Base-by-base conservation (phyloP, 345 rosid genomes). In the Eucalyptus decipiens region DNA sequence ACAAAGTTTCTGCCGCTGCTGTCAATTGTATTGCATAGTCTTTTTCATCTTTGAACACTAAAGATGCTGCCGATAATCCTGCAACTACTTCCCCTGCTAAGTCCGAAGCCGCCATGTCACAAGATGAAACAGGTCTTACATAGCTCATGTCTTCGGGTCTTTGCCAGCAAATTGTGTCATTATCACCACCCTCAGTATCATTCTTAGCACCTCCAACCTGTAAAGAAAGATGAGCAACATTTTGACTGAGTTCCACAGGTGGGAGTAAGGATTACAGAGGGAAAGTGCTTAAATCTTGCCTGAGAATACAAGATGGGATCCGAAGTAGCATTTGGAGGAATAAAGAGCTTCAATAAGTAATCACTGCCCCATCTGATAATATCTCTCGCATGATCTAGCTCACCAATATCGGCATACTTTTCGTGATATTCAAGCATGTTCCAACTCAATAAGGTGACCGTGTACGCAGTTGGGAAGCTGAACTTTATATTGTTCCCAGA, bases 141-240 rank as follows among this genome's bases (percentile, higher is more conserved):
- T 93, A 92, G 87, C 65, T 91, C 94, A 94, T 95, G 89, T 95
- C 95, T 88, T 95, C 97, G 15, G 97, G 96, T 87, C 95, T 95
- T 89, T 93, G 94, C 97, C 96, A 95, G 91, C 96, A 95, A 87
- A 51, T 94, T 45, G 90, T 86, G 80, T 95, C 95, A 52, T 89
- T 92, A 43, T 90, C 85, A 14, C 47, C 87, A 7, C 72, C 90
- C n/a, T 76, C 28, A 4, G 92, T 90, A 34, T 88, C 91, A 86
- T 90, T 91, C 13, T 87, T 60, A 37, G 89, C 67, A 88, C 91
- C 90, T 88, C 97, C 96, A 65, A 95, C 96, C 97, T 95, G 86
- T 21, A 11, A 72, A 37, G 83, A 72, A 72, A 72, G 83, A 72
- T 72, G 83, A 37, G 3, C 83, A 37, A 11, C 45, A 72, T 72